Evolutionary conservation across 1,284 basidiomycete genomes (phyloP).

Genomic region (Tilletia indica): DNA sequence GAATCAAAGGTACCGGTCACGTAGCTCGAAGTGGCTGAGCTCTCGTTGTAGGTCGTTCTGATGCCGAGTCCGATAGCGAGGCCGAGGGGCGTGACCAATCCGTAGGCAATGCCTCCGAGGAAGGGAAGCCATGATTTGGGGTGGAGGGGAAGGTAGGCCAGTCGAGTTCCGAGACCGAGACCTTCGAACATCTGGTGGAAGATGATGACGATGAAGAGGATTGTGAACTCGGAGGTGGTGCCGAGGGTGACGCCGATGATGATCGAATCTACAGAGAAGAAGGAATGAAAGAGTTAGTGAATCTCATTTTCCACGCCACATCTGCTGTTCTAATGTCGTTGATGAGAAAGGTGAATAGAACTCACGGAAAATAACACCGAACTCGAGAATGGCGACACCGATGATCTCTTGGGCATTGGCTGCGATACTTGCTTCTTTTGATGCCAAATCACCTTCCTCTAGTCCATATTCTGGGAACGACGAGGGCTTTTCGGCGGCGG

Average conservation of each 20-base stretch:
- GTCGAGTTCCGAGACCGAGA: constrained; percentile 51
- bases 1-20: constrained; percentile 52
- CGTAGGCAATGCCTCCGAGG: constrained; percentile 40
- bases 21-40: constrained; percentile 48
- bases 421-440: not conserved
- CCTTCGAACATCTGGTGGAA: constrained; percentile 60
- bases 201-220: constrained; percentile 83
- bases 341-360: not conserved
- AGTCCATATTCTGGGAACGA: not conserved
- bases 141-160: constrained; percentile 23
- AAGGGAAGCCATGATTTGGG: constrained; percentile 7
- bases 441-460: not conserved
- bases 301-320: too few species aligned
- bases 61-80: constrained; percentile 53
- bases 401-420: constrained; percentile 70
- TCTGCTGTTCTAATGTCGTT: not conserved
- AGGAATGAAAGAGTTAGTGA: constrained; percentile 9
- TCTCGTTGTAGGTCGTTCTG: constrained; percentile 49
- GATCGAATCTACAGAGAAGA: constrained; percentile 57
- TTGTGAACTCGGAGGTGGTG: constrained; percentile 74
- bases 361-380: constrained; percentile 77
- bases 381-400: constrained; percentile 80
- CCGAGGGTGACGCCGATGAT: constrained; percentile 92
- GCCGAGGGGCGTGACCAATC: constrained; percentile 52
- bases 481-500: not conserved